Evolutionary conservation across 1,139 yeast species (phyloP).

Genomic region (Suhomyces bokatorum): DNA sequence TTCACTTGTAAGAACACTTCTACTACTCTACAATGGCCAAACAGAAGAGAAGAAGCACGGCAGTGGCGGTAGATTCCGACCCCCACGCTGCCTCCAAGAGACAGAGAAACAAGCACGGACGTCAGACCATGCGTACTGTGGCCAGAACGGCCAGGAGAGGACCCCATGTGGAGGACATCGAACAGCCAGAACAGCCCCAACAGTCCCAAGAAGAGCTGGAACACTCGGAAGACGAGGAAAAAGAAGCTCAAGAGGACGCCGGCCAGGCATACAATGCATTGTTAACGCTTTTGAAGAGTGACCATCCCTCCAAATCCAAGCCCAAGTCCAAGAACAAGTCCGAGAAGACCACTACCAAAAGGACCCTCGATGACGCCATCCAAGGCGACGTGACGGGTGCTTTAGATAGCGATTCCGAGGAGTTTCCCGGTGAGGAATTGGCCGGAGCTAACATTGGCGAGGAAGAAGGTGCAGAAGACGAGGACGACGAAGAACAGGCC

Average conservation of each 20-base stretch:
- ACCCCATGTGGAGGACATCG: constrained; percentile 12
- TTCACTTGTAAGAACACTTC: background rate
- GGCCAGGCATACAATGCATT: constrained; percentile 73
- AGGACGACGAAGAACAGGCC: constrained; percentile 28
- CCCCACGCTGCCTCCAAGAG: constrained; percentile 12
- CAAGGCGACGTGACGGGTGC: background rate
- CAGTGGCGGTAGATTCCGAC: constrained; percentile 1
- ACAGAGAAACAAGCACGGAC: constrained; percentile 47
- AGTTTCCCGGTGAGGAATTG: constrained; percentile 37
- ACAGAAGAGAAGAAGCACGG: constrained; percentile 12
- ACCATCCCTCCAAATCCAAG: constrained; percentile 33
- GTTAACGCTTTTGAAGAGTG: constrained; percentile 64
- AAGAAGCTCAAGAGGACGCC: constrained; percentile 25
- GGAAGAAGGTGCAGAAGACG: constrained; percentile 36
- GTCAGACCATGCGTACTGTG: constrained; percentile 58
- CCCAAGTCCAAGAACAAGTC: constrained; percentile 17
- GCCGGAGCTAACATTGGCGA: constrained; percentile 20
- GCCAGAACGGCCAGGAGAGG: constrained; percentile 53
- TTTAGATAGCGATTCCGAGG: constrained; percentile 19
- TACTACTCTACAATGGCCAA: constrained; percentile 10
- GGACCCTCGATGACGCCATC: background rate
- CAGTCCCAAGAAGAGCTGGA: constrained; percentile 14
- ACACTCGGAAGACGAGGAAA: constrained; percentile 10
- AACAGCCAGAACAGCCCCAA: constrained; percentile 11
- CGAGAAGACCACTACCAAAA: background rate